These are phyloP conservation scores for Gastrodia elata DNA, from an alignment of 106 monocot species.

Conservation along the genomic window DNA sequence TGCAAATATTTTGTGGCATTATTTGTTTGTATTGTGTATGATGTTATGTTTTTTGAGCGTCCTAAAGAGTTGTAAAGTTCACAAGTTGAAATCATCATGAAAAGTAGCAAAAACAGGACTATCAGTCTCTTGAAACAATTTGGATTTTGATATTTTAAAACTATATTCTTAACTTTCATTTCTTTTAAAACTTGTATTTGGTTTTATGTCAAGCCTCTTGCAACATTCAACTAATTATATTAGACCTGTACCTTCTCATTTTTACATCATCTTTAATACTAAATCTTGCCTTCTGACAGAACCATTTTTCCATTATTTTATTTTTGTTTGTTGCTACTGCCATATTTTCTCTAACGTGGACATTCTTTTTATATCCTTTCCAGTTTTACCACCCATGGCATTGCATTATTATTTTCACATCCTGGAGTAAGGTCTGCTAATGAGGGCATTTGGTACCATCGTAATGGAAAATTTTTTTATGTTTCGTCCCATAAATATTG, in stretches of 20 bases:
- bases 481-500: not conserved
- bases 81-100: not conserved
- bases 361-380: not conserved
- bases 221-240: not conserved
- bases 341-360: not conserved
- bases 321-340: not conserved
- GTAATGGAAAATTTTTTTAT: not conserved
- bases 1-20: no score
- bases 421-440: not conserved
- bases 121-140: not conserved
- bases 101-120: not conserved
- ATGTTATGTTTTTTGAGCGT: no score
- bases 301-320: not conserved
- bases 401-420: not conserved
- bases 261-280: no score
- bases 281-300: no score
- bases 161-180: not conserved
- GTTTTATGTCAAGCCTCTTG: not conserved
- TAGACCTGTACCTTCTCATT: not conserved
- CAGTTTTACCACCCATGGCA: not conserved
- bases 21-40: no score
- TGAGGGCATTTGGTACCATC: not conserved
- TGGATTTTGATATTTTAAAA: no score
- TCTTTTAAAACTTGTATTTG: not conserved
- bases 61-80: no score